Percentiles rank a stretch among this genome's conserved stretches.
phyloP scores from a whole-genome alignment of 768 basidiomycete species.

The Boletus bicolor region DNA sequence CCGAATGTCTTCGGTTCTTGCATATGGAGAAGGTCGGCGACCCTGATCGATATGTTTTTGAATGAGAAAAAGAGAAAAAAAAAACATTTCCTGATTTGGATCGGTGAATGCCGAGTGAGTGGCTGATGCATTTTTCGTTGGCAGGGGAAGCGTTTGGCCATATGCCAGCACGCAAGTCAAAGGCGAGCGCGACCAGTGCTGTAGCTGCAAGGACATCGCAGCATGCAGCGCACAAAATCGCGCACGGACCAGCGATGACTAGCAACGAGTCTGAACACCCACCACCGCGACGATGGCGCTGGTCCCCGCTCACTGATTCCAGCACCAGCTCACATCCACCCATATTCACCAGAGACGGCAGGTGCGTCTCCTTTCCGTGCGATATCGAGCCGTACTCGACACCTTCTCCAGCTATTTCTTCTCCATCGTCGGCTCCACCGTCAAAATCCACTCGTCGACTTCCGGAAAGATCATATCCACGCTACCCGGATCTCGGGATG shows the following conservation, averaged over 20 bases:
- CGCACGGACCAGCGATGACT: constrained; percentile 17
- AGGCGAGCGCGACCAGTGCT: constrained; percentile 45
- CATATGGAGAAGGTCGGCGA: constrained; percentile 25
- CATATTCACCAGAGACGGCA: constrained; percentile 85
- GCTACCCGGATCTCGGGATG: constrained; percentile 52
- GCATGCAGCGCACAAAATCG: constrained; percentile 4
- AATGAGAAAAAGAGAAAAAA: background rate
- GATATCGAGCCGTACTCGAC: constrained; percentile 15
- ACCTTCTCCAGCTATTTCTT: constrained; percentile 74
- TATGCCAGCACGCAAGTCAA: constrained; percentile 43
- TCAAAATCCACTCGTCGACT: constrained; percentile 80
- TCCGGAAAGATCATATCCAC: constrained; percentile 82
- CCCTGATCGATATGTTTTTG: background rate
- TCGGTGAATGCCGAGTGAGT: constrained; percentile 23
- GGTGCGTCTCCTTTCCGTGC: constrained; percentile 42
- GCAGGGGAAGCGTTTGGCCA: constrained; percentile 6
- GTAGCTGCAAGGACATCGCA: constrained; percentile 10
- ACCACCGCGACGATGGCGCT: constrained; percentile 41
- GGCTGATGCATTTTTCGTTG: constrained; percentile 24
- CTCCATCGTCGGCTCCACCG: constrained; percentile 71
- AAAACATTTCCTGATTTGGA: constrained; percentile 15
- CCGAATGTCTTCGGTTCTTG: constrained; percentile 26
- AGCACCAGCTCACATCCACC: constrained; percentile 63
- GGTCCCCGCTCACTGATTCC: constrained; percentile 70
- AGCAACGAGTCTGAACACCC: background rate